Conservation (phyloP, 495 filamentous ascomycete species). For the Podospora pseudopauciseta region DNA sequence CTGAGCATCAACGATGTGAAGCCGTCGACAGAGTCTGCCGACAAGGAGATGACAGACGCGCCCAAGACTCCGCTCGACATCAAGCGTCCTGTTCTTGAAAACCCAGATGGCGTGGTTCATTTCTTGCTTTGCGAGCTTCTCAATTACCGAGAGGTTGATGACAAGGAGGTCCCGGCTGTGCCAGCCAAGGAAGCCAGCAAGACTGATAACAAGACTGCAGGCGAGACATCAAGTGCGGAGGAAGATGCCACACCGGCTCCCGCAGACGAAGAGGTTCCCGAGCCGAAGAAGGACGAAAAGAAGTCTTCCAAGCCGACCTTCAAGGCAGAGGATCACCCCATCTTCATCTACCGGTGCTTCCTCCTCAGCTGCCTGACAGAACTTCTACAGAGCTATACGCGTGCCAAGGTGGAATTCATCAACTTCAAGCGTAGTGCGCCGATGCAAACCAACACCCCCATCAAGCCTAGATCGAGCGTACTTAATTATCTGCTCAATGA, state of each 20-base stretch:
- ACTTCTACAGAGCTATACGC: constrained; percentile 87
- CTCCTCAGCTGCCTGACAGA: constrained; percentile 90
- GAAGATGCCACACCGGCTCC: constrained; percentile 26
- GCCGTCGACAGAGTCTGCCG: constrained; percentile 48
- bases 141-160: constrained; percentile 86
- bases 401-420: constrained; percentile 96
- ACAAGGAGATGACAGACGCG: constrained; percentile 56
- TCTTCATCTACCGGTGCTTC: constrained; percentile 95
- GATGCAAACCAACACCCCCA: constrained; percentile 73
- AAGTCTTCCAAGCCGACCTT: constrained; percentile 75
- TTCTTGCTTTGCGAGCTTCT: constrained; percentile 92
- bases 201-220: constrained; percentile 24
- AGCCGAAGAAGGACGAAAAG: constrained; percentile 49
- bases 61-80: constrained; percentile 59
- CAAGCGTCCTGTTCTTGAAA: constrained; percentile 83
- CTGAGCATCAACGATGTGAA: constrained; percentile 51
- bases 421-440: constrained; percentile 92
- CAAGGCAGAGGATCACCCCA: constrained; percentile 89
- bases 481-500: constrained; percentile 89
- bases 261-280: constrained; percentile 23
- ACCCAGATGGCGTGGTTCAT: constrained; percentile 92
- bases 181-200: constrained; percentile 46
- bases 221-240: constrained; percentile 19
- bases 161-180: constrained; percentile 56
- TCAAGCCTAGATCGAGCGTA: constrained; percentile 88